Conservation (phyloP, 1,139 yeast species). For the Lodderomyces beijingensis region DNA sequence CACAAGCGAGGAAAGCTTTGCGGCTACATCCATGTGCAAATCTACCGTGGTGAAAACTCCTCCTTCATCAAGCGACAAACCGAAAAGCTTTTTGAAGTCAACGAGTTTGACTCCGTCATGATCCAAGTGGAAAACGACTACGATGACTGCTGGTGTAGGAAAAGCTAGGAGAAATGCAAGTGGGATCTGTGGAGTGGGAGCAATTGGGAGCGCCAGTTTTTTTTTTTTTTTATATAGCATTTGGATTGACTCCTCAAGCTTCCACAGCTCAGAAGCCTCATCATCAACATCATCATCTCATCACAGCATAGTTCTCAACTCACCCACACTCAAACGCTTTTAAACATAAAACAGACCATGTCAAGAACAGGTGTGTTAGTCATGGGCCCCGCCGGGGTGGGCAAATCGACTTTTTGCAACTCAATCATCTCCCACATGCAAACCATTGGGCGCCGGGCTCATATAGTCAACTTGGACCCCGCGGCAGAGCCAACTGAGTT, state of each 20-base stretch:
- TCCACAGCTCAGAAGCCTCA: too few relatives aligned
- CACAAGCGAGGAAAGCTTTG: constrained; percentile 32
- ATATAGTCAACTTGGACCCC: constrained; percentile 92
- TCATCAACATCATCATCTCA: too few relatives aligned
- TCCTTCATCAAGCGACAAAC: constrained; percentile 58
- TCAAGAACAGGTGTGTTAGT: constrained; percentile 95
- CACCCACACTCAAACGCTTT: too few relatives aligned
- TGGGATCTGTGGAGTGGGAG: too few relatives aligned
- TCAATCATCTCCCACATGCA: constrained; percentile 85
- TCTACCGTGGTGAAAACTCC: constrained; percentile 63
- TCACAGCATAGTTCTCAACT: too few relatives aligned
- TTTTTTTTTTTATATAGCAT: constrained; percentile 1
- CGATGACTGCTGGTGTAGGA: constrained; percentile 58
- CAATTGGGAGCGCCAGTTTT: not conserved
- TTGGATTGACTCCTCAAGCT: too few relatives aligned
- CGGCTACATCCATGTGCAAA: constrained; percentile 68
- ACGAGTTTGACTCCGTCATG: constrained; percentile 40
- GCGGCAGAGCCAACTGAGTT: constrained; percentile 93
- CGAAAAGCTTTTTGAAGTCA: constrained; percentile 38
- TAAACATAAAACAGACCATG: too few relatives aligned
- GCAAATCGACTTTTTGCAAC: constrained; percentile 88
- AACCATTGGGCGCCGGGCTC: constrained; percentile 86
- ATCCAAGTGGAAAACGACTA: constrained; percentile 58
- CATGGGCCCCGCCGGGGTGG: constrained; percentile 97
- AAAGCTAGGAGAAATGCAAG: constrained; percentile 3